A percentile compares a stretch with the other conserved stretches of the same genome.
phyloP scores from a whole-genome alignment of 2,329 filamentous ascomycete genomes.

The Hawksworthiomyces lignivorus region DNA sequence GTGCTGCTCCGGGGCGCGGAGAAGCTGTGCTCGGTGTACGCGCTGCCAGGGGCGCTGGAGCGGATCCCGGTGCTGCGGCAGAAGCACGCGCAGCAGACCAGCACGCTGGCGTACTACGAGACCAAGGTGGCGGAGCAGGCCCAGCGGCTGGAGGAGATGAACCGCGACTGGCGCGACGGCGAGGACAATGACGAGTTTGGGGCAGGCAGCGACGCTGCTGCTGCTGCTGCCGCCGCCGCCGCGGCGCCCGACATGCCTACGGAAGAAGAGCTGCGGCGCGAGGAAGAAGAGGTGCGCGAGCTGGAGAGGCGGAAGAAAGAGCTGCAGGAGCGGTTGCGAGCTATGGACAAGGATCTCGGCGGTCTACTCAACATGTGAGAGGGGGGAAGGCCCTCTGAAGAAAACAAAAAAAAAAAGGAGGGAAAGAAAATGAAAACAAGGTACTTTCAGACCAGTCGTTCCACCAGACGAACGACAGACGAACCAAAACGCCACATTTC shows the following conservation, averaged over 20 bases:
- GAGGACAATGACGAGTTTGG: conserved; percentile 40
- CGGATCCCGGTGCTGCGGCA: conserved; percentile 65
- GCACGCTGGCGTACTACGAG: conserved; percentile 76
- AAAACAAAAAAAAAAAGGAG: background rate
- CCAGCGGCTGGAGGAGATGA: conserved; percentile 65
- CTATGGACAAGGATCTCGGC: conserved; percentile 50
- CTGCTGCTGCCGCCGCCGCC: conserved; percentile 25
- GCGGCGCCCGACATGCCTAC: conserved; percentile 38
- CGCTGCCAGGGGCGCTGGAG: conserved; percentile 69
- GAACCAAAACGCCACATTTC: too few species aligned
- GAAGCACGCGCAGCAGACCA: conserved; percentile 61
- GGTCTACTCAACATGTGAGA: conserved; percentile 45
- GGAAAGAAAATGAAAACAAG: background rate
- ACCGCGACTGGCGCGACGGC: conserved; percentile 50
- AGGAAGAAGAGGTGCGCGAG: conserved; percentile 58
- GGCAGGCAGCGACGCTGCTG: conserved; percentile 26
- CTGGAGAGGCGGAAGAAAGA: conserved; percentile 50
- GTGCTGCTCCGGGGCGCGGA: conserved; percentile 78
- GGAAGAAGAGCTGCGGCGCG: conserved; percentile 59
- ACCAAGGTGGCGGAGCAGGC: conserved; percentile 69
- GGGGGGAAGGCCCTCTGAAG: too few species aligned
- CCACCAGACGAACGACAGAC: too few species aligned
- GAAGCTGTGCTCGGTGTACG: conserved; percentile 83
- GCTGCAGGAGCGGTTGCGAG: conserved; percentile 42
- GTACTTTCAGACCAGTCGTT: too few species aligned